Evolutionary conservation across 2,329 filamentous ascomycete species (phyloP), one percentile per base, ranked within the genome.

Genomic region (Alternaria alternata): DNA sequence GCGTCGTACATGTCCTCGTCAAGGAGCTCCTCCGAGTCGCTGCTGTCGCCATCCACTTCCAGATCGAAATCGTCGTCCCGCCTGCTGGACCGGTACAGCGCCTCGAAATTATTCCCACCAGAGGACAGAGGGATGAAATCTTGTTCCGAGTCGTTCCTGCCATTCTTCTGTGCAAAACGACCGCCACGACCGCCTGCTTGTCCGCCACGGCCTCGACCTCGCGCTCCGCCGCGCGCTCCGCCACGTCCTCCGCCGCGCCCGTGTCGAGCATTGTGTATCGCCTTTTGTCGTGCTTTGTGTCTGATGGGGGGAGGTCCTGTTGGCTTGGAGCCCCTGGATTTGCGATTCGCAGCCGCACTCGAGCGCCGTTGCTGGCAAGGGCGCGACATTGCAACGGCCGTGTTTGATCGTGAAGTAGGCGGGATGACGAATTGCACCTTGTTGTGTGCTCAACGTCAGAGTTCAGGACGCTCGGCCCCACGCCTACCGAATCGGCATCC

Each of bases 361-460:
- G 67, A 65, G 56, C 69, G 69, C 61, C 69, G 64, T 61, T 65
- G 64, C 48, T 72, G 69, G 56, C 68, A 71, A 28, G 68, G 69
- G 62, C 69, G 69, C 58, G 68, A 65, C 69, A 72, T 72, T 38
- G 57, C 58, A 38, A 42, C 43, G 36, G 39, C 46, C 34, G 18
- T 8, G 48, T 38, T 47, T 12, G n/a, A 30, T 14, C 42, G 54
- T 48, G 53, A 28, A 41, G 16, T 24, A 5, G 46, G 24, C 24
- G n/a, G n/a, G 6, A 51, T 41, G 48, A 20, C 51, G 44, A 44
- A 38, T 38, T 38, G 8, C 46, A 11, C 16, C 12, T 48, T 61
- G 58, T 57, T 61, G 58, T 57, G 58, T 43, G 53, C 36, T 51
- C 20, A 38, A 57, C 53, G 44, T 60, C 57, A 57, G 53, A 47